These are phyloP conservation scores for Mycosphaerelloides madeirae DNA, from an alignment of 2,329 filamentous ascomycete species.

Conservation along the genomic window DNA sequence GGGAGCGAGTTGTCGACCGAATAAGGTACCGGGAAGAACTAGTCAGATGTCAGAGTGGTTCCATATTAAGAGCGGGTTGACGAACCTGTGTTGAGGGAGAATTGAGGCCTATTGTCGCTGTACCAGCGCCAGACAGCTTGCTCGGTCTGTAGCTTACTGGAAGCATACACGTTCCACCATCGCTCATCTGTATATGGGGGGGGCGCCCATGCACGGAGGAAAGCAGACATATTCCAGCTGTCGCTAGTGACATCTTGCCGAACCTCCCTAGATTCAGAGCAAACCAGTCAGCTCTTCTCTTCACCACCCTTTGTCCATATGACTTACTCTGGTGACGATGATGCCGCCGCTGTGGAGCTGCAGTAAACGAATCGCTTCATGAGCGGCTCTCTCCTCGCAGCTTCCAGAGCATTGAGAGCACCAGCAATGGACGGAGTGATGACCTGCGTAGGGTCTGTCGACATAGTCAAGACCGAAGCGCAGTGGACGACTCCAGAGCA, in stretches of 20 bases:
- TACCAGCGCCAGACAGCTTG: conserved; percentile 42
- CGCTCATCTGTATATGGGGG: conserved; percentile 22
- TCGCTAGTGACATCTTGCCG: conserved; percentile 31
- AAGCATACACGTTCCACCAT: conserved; percentile 35
- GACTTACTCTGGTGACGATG: background rate
- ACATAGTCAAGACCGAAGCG: conserved; percentile 40
- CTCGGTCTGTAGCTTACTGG: conserved; percentile 43
- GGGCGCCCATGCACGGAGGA: conserved; percentile 31
- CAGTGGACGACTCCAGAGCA: conserved; percentile 44
- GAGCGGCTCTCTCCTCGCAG: conserved; percentile 38
- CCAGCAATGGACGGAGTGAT: conserved; percentile 38
- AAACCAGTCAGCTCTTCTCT: conserved; percentile 8
- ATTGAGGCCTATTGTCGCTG: conserved; percentile 36
- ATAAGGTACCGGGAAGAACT: background rate
- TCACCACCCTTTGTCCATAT: no score
- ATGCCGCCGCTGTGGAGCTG: conserved; percentile 33
- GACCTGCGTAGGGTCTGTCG: conserved; percentile 39
- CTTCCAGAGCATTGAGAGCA: conserved; percentile 28
- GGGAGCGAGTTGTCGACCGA: background rate
- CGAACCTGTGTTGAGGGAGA: conserved; percentile 38
- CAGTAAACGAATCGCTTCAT: conserved; percentile 44
- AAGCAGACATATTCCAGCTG: conserved; percentile 36
- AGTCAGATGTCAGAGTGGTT: background rate
- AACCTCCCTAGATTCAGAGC: conserved; percentile 18
- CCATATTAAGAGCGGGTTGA: background rate